These are phyloP conservation scores for Boletus huronensis DNA, from an alignment of 768 basidiomycete genomes.

Conservation along the genomic window DNA sequence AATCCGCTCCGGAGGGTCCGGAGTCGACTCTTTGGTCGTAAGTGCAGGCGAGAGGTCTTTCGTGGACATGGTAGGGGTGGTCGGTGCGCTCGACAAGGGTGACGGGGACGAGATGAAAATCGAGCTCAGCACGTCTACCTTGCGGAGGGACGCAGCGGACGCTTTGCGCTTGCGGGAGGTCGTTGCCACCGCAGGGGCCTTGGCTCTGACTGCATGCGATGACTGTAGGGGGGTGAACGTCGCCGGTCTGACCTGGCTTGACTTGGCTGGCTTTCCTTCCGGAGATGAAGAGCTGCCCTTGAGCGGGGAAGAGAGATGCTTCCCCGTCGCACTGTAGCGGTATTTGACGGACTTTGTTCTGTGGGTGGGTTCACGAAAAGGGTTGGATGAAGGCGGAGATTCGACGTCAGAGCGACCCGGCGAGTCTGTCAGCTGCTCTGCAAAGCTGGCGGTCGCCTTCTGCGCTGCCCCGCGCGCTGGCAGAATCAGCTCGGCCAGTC, in stretches of 20 bases:
- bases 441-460: conserved; percentile 32
- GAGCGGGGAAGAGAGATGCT: conserved; percentile 33
- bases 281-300: conserved; percentile 32
- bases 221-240: conserved; percentile 9
- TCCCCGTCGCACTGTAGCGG: conserved; percentile 32
- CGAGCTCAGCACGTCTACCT: conserved; percentile 6
- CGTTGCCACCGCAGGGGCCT: conserved; percentile 6
- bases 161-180: conserved; percentile 31
- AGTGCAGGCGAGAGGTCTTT: conserved; percentile 20
- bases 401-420: conserved; percentile 25
- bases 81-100: conserved; percentile 27
- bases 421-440: conserved; percentile 31
- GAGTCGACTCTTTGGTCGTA: background rate
- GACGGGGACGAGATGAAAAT: conserved; percentile 20
- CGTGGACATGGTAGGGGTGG: conserved; percentile 8
- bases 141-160: conserved; percentile 4
- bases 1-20: conserved; percentile 4
- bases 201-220: conserved; percentile 14
- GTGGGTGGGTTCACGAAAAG: conserved; percentile 24
- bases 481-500: conserved; percentile 11
- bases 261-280: conserved; percentile 17
- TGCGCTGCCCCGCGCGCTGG: conserved; percentile 35
- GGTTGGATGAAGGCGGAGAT: conserved; percentile 14
- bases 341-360: conserved; percentile 30
- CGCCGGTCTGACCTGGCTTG: conserved; percentile 1